Percentiles rank a stretch among this genome's conserved stretches.
phyloP scores from a whole-genome alignment of 805 yeast genomes.

The Priceomyces melissophilus region DNA sequence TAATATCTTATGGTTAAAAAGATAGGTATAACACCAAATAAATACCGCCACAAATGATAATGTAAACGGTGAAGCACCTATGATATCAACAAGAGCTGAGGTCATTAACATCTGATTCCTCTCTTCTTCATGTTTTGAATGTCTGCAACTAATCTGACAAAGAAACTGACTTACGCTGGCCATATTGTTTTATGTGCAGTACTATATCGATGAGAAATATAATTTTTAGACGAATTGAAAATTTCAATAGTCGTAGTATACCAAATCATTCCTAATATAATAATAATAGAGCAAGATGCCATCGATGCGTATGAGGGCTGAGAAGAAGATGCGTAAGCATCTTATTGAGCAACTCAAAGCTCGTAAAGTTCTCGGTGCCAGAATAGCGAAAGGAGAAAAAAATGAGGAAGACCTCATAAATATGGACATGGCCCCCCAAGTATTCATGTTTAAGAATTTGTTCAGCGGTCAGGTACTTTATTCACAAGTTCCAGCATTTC shows the following conservation, averaged over 20 bases:
- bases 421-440: slow-evolving; percentile 76
- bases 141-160: no score
- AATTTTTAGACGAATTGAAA: no score
- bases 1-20: slow-evolving; percentile 24
- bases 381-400: slow-evolving; percentile 39
- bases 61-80: slow-evolving; percentile 12
- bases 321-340: slow-evolving; percentile 45
- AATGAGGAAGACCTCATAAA: slow-evolving; percentile 28
- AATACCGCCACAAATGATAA: slow-evolving; percentile 14
- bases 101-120: no score
- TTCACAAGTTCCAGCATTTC: slow-evolving; percentile 74
- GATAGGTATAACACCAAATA: slow-evolving; percentile 18
- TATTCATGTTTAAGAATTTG: slow-evolving; percentile 76
- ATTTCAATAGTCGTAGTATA: no score
- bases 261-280: not conserved
- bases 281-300: slow-evolving; percentile 22
- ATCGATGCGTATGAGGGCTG: slow-evolving; percentile 38
- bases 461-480: slow-evolving; percentile 88
- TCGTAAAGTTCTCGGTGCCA: slow-evolving; percentile 40
- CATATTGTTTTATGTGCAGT: no score
- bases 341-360: slow-evolving; percentile 44
- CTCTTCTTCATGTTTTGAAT: no score
- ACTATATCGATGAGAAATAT: no score
- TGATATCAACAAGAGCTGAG: no score
- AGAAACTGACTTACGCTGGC: no score